Percentiles rank a stretch among this genome's conserved stretches.
These are phyloP conservation scores for Hansenula sp. DNA, from an alignment of 1,139 yeast species.

Conservation along the genomic window DNA sequence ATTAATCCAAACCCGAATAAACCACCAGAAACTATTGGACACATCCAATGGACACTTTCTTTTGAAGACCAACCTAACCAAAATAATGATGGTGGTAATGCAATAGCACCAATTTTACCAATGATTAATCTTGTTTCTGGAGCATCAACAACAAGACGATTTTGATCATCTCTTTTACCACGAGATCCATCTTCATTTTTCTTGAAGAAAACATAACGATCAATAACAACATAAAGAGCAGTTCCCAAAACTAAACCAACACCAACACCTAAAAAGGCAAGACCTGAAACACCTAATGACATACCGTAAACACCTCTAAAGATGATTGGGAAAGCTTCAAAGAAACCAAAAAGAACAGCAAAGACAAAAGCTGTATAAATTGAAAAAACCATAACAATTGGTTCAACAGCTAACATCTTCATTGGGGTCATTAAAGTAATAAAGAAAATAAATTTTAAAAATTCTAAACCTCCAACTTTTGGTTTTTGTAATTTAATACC, in stretches of 20 bases:
- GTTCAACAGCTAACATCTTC: conserved; percentile 62
- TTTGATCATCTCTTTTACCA: conserved; percentile 51
- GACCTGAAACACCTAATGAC: conserved; percentile 57
- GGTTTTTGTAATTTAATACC: conserved; percentile 42
- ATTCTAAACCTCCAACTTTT: conserved; percentile 23
- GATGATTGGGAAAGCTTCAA: conserved; percentile 73
- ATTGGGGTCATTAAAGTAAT: conserved; percentile 55
- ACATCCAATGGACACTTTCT: conserved; percentile 68
- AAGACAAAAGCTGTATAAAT: conserved; percentile 66
- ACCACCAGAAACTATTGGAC: conserved; percentile 68
- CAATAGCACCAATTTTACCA: conserved; percentile 56
- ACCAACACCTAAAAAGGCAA: conserved; percentile 68
- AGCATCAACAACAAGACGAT: conserved; percentile 39
- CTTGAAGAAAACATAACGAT: conserved; percentile 45
- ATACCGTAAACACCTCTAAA: conserved; percentile 59
- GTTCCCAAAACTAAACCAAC: conserved; percentile 58
- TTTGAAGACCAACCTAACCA: conserved; percentile 84
- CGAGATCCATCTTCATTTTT: conserved; percentile 60
- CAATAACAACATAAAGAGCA: conserved; percentile 42
- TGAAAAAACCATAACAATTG: conserved; percentile 64
- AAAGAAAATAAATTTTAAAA: conserved; percentile 34
- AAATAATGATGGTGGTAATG: conserved; percentile 64
- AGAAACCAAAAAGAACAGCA: conserved; percentile 73
- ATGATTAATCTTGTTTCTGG: conserved; percentile 41
- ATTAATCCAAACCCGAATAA: conserved; percentile 76